These are phyloP conservation scores for Hebeloma cylindrosporum DNA, from an alignment of 768 basidiomycete species.

Conservation along the genomic window DNA sequence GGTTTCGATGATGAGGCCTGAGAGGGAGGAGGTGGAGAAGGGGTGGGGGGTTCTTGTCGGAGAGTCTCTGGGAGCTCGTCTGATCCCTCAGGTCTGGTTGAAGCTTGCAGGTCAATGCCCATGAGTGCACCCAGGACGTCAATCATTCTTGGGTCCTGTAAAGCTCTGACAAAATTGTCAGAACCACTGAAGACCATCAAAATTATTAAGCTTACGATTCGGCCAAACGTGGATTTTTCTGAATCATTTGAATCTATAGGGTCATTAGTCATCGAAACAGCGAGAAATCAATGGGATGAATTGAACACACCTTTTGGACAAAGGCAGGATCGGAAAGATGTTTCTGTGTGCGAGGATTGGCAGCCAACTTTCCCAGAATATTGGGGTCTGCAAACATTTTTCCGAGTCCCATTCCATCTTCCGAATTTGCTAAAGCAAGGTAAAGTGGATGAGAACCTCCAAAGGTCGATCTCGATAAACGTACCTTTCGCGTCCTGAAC, in stretches of 20 bases:
- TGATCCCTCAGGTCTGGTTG: conserved; percentile 81
- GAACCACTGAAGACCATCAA: not conserved
- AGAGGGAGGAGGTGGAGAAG: conserved; percentile 41
- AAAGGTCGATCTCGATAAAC: conserved; percentile 10
- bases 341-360: conserved; percentile 83
- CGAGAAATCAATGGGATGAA: conserved; percentile 8
- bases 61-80: conserved; percentile 72
- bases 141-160: conserved; percentile 90
- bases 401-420: conserved; percentile 56
- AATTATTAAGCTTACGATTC: conserved; percentile 40
- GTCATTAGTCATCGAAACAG: conserved; percentile 4
- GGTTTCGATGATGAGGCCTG: conserved; percentile 47
- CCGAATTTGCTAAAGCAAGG: conserved; percentile 41
- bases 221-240: conserved; percentile 67
- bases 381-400: conserved; percentile 85
- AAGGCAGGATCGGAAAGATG: conserved; percentile 84
- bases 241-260: conserved; percentile 60
- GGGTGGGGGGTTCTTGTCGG: conserved; percentile 31
- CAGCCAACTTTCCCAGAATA: conserved; percentile 77
- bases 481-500: conserved; percentile 83
- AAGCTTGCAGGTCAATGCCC: conserved; percentile 90
- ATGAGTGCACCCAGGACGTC: conserved; percentile 90
- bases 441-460: conserved; percentile 3
- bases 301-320: conserved; percentile 55
- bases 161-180: conserved; percentile 37